phyloP scores from a whole-genome alignment of 805 yeast genomes.

The Candida fluviatilis region DNA sequence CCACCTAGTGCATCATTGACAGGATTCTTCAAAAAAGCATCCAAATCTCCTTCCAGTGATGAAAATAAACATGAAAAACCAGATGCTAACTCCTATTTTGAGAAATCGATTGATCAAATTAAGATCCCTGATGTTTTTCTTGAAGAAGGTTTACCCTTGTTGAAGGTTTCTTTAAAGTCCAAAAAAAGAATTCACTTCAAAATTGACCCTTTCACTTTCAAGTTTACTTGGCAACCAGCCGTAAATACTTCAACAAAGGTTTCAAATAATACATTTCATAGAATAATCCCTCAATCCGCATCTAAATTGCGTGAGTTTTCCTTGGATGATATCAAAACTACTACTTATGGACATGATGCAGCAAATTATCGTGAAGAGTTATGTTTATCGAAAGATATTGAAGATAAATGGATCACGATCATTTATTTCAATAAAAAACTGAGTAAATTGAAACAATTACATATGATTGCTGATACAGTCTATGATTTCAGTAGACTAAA shows the following conservation, averaged over 20 bases:
- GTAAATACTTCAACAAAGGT: conserved; percentile 23
- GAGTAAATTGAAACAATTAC: conserved; percentile 71
- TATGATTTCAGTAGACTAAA: conserved; percentile 56
- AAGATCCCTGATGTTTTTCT: conserved; percentile 45
- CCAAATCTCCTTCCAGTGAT: conserved; percentile 4
- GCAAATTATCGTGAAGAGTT: conserved; percentile 83
- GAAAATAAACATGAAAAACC: conserved; percentile 6
- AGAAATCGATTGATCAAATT: conserved; percentile 12
- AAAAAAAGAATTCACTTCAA: conserved; percentile 53
- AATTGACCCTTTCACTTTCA: conserved; percentile 52
- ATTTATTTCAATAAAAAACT: conserved; percentile 60
- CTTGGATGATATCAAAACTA: conserved; percentile 62
- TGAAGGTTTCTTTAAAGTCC: conserved; percentile 69
- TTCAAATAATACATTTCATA: conserved; percentile 3
- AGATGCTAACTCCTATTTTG: conserved; percentile 10
- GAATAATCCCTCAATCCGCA: conserved; percentile 13
- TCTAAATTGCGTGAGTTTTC: conserved; percentile 34
- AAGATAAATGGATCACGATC: conserved; percentile 74
- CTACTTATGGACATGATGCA: conserved; percentile 67
- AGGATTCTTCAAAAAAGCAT: conserved; percentile 3
- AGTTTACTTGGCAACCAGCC: conserved; percentile 45
- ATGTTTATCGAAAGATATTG: conserved; percentile 62
- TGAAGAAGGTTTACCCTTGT: conserved; percentile 55
- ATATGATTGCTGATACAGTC: conserved; percentile 66
- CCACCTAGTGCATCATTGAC: neutral